A percentile compares a stretch with the other conserved stretches of the same genome.
Conservation (phyloP, 2,329 filamentous ascomycete species). For the Helicocarpus griseus region DNA sequence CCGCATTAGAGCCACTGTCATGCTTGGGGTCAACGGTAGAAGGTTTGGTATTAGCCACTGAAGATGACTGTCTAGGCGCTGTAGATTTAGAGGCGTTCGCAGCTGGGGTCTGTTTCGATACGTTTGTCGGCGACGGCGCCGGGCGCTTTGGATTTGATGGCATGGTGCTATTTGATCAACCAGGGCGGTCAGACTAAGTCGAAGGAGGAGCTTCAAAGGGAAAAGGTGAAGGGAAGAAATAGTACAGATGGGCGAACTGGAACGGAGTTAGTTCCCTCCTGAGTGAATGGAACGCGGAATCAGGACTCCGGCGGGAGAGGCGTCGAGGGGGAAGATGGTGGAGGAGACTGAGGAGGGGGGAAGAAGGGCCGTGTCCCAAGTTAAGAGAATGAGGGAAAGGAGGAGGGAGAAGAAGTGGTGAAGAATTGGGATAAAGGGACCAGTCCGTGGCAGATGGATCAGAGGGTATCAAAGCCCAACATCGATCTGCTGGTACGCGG, state of each 20-base stretch:
- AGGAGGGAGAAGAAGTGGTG: conserved; percentile 10
- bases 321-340: neutral
- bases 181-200: neutral
- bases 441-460: neutral
- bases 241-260: neutral
- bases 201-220: neutral
- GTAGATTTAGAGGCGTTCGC: conserved; percentile 7
- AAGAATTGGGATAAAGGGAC: neutral
- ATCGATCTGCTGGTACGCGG: neutral
- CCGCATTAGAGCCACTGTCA: conserved; percentile 19
- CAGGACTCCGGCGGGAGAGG: neutral
- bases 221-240: neutral
- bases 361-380: conserved; percentile 14
- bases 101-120: conserved; percentile 6
- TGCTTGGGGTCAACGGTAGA: neutral
- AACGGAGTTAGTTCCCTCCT: neutral
- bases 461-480: neutral
- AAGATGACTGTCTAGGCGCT: conserved; percentile 3
- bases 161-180: conserved; percentile 7
- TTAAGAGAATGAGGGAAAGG: conserved; percentile 16
- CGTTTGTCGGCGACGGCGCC: conserved; percentile 9
- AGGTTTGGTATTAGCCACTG: conserved; percentile 3
- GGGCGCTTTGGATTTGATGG: conserved; percentile 15
- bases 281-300: neutral
- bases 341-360: conserved; percentile 6